Evolutionary conservation across 768 basidiomycete genomes (phyloP).

Genomic region (Arthromyces matolae): DNA sequence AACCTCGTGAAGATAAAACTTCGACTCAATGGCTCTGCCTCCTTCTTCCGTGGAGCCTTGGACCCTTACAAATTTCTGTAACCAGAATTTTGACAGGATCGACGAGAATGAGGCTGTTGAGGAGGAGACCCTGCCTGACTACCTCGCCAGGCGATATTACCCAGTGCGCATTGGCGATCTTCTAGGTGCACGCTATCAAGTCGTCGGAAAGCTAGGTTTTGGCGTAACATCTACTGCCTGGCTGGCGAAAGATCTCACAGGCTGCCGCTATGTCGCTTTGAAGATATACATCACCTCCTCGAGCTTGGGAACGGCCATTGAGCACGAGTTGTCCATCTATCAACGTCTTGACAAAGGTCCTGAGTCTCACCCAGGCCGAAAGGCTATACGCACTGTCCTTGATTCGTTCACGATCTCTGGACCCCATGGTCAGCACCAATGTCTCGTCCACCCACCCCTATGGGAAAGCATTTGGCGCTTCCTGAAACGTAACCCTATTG

Average conservation of each 20-base stretch:
- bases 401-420: background rate
- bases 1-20: no score
- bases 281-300: conserved; percentile 12
- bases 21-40: no score
- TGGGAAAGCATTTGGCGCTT: background rate
- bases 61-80: background rate
- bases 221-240: conserved; percentile 26
- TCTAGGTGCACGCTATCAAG: conserved; percentile 26
- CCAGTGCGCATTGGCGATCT: conserved; percentile 31
- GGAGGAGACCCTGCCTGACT: conserved; percentile 24
- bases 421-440: background rate
- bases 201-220: conserved; percentile 31
- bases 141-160: conserved; percentile 21
- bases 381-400: background rate
- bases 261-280: conserved; percentile 11
- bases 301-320: background rate
- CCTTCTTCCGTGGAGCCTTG: no score
- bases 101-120: background rate
- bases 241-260: conserved; percentile 23
- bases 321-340: background rate
- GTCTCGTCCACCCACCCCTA: conserved; percentile 3
- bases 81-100: background rate
- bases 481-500: background rate
- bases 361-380: conserved; percentile 2
- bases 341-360: background rate